phyloP scores from a whole-genome alignment of 78 protist species.

The Corallochytrium limacisporum region DNA sequence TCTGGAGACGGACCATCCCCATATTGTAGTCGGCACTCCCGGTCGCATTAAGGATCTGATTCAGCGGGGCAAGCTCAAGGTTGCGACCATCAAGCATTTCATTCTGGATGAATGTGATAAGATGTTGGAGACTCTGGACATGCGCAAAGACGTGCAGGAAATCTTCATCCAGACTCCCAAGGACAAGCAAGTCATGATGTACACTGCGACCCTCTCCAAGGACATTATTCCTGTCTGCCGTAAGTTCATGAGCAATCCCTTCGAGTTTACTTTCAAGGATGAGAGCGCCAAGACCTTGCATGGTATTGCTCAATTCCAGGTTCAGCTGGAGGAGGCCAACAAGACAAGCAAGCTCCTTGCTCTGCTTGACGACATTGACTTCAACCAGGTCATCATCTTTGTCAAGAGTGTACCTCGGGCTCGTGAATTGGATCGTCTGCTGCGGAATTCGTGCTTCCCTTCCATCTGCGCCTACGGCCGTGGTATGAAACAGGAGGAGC shows the following conservation, averaged over 20 bases:
- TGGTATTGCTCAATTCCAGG: constrained; percentile 93
- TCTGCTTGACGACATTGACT: constrained; percentile 91
- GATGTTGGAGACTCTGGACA: constrained; percentile 72
- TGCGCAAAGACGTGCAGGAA: constrained; percentile 92
- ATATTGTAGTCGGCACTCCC: constrained; percentile 95
- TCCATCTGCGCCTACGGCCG: constrained; percentile 71
- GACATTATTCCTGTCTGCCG: constrained; percentile 63
- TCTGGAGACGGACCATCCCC: constrained; percentile 53
- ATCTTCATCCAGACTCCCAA: constrained; percentile 78
- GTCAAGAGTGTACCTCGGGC: constrained; percentile 67
- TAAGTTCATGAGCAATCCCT: constrained; percentile 85
- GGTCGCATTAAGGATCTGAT: constrained; percentile 77
- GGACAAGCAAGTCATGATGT: constrained; percentile 98
- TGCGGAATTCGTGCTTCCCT: constrained; percentile 80
- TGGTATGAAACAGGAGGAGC: constrained; percentile 58
- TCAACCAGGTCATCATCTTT: constrained; percentile 95
- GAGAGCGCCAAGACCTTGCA: constrained; percentile 86
- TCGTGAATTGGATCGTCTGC: constrained; percentile 48
- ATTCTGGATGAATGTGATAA: constrained; percentile 97
- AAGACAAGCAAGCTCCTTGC: constrained; percentile 84
- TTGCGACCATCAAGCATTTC: constrained; percentile 72
- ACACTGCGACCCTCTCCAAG: constrained; percentile 94
- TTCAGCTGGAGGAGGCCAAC: constrained; percentile 67
- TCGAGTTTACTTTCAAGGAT: constrained; percentile 83
- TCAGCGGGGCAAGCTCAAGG: background rate